These are phyloP conservation scores for Ampelocalamus luodianensis DNA, from an alignment of 176 grass and related monocot genomes.

Conservation along the genomic window DNA sequence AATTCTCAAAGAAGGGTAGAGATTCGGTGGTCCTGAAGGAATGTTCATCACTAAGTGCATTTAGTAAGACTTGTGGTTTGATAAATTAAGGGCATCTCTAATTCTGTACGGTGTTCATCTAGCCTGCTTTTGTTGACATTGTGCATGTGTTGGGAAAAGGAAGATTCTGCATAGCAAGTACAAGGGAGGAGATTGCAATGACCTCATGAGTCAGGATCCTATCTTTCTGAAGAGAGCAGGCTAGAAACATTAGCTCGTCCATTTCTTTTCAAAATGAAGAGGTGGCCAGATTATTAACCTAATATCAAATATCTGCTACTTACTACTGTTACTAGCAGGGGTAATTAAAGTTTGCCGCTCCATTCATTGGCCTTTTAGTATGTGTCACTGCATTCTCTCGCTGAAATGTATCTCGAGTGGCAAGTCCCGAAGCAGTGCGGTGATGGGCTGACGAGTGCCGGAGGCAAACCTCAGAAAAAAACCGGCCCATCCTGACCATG, in stretches of 20 bases:
- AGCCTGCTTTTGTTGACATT: neutral
- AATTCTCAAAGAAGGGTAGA: neutral
- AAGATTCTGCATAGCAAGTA: neutral
- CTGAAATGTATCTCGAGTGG: neutral
- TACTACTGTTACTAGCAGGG: neutral
- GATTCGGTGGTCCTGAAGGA: slow-evolving; percentile 49
- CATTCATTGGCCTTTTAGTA: neutral
- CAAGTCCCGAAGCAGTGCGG: neutral
- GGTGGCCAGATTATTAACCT: neutral
- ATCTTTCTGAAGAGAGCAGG: neutral
- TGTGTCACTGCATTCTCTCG: neutral
- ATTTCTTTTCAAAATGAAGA: neutral
- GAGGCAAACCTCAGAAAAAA: neutral
- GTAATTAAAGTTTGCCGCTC: neutral
- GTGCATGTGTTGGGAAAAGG: neutral
- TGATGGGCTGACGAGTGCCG: neutral
- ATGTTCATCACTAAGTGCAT: slow-evolving; percentile 24
- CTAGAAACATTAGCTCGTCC: neutral
- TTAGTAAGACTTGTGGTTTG: slow-evolving; percentile 40
- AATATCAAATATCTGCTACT: neutral
- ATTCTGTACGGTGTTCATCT: neutral
- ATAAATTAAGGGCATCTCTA: slow-evolving; percentile 24
- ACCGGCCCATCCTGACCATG: too few relatives aligned
- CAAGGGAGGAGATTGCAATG: neutral
- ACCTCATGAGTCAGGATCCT: neutral